Conservation (phyloP, 495 filamentous ascomycete genomes). For the Lasiosphaeriaceae sp. region DNA sequence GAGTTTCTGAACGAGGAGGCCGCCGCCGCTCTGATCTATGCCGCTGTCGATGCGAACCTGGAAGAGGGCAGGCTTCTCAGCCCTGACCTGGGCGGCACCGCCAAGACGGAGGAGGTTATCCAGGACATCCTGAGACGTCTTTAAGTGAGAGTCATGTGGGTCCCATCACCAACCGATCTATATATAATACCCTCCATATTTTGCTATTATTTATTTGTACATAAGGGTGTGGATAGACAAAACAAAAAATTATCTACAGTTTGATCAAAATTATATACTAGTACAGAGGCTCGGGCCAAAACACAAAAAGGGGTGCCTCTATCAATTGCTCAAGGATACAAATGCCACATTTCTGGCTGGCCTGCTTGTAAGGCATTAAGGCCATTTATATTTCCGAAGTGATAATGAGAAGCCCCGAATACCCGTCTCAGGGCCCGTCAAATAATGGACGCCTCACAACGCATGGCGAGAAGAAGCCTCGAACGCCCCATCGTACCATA, state of each 20-base stretch:
- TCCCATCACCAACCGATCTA: background rate
- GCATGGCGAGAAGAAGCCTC: no score
- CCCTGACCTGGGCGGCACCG: conserved; percentile 88
- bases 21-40: conserved; percentile 84
- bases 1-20: conserved; percentile 86
- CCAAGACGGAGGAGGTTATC: conserved; percentile 83
- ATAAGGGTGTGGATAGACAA: conserved; percentile 7
- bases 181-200: background rate
- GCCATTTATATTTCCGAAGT: no score
- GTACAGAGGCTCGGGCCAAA: no score
- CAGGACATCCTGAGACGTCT: conserved; percentile 83
- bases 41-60: conserved; percentile 87
- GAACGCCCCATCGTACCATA: no score
- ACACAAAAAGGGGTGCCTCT: no score
- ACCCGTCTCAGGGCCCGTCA: no score
- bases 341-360: no score
- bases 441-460: no score
- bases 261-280: no score
- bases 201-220: conserved; percentile 12
- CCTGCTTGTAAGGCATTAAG: no score
- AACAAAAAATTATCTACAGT: background rate
- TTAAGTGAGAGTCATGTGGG: conserved; percentile 39
- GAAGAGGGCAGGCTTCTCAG: conserved; percentile 77
- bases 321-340: no score
- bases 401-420: no score